phyloP scores from a whole-genome alignment of 2,329 filamentous ascomycete genomes.

The Sporothrix pseudoabietina region DNA sequence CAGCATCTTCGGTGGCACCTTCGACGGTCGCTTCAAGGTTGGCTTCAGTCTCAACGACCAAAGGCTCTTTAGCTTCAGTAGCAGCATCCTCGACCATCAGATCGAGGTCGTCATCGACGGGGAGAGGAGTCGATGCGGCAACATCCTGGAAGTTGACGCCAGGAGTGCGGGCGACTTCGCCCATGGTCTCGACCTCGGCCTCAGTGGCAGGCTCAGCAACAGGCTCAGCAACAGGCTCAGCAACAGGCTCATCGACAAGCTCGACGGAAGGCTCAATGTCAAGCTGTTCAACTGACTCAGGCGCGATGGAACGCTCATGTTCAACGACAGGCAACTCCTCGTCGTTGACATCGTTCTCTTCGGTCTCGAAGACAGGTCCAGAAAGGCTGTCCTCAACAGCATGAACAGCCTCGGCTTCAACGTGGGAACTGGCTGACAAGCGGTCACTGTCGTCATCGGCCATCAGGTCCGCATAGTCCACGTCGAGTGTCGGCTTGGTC shows the following conservation, averaged over 20 bases:
- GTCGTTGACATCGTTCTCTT: too few species aligned
- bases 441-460: neutral
- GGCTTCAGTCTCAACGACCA: neutral
- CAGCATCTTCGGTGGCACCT: neutral
- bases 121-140: neutral
- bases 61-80: neutral
- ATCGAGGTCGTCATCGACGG: neutral
- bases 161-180: neutral
- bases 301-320: neutral
- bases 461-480: conserved; percentile 3
- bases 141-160: neutral
- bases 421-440: neutral
- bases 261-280: neutral
- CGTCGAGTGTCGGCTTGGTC: conserved; percentile 23
- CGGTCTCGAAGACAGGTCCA: neutral
- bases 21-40: neutral
- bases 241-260: neutral
- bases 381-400: neutral
- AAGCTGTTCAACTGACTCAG: neutral
- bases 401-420: neutral
- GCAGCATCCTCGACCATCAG: neutral
- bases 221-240: neutral
- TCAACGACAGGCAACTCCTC: neutral
- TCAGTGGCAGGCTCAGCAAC: neutral
- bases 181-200: neutral